Base-by-base conservation (phyloP, 176 grass and related monocot species). In the Coix lacrymajobi region DNA sequence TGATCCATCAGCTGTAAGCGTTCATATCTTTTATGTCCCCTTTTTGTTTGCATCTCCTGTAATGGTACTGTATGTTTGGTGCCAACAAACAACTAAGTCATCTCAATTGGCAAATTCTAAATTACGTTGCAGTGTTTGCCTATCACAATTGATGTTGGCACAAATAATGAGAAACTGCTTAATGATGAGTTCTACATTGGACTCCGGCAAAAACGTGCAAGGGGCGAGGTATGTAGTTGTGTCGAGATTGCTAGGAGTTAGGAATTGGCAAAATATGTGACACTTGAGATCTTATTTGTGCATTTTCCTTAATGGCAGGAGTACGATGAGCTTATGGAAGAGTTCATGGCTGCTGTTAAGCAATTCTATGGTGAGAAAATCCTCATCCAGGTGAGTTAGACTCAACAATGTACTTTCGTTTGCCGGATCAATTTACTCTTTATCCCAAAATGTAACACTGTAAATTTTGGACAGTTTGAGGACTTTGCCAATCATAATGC, bases 401-500 rank as follows among this genome's bases (percentile, higher is more conserved):
- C 32, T 34, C 28, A 75, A 30, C 85, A 28, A 62, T 72, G 11
- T 61, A 39, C 16, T 43, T 46, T 40, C 84, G 29, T 61, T 73
- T 57, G 11, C 73, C 66, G 9, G 43, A 74, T 31, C 20, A 66
- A 24, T 62, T 85, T 72, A 38, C 12, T 40, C 65, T 26, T 25
- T 64, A 24, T 85, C 29, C 77, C 45, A 79, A 52, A 44, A 66
- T 76, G 15, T 89, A 74, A 91, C 38, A 41, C 31, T 72, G 37
- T 22, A 76, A 52, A 54, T 86, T 77, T 88, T 10, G 82, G 71
- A 44, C 87, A 99, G 97, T 99, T 99, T 89, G 97, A 99, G 89
- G 97, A 99, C 81, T 99, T 99, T 11, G 97, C 97, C 51, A 99
- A 99, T 79, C 97, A 99, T 75, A 96, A 99, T 85, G 97, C 97